These are phyloP conservation scores for Phyllosticta citrichinensis DNA, from an alignment of 2,329 filamentous ascomycete genomes.

Conservation along the genomic window DNA sequence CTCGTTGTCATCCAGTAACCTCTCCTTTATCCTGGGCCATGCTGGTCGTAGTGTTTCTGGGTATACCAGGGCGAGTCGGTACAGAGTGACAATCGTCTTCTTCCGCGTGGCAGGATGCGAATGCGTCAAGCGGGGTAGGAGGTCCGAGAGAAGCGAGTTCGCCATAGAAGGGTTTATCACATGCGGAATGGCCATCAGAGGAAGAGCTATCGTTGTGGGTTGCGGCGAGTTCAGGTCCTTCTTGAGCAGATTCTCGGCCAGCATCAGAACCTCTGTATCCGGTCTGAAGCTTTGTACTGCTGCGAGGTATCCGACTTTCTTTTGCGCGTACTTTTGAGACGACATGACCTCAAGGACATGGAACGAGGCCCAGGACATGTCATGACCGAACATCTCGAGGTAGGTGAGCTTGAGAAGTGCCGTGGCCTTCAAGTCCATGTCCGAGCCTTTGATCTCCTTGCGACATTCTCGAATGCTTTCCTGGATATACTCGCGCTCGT, in stretches of 20 bases:
- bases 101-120: conserved; percentile 80
- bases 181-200: conserved; percentile 84
- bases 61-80: conserved; percentile 88
- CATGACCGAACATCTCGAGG: conserved; percentile 96
- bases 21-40: conserved; percentile 96
- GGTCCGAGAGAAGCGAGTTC: conserved; percentile 75
- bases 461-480: conserved; percentile 92
- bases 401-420: conserved; percentile 93
- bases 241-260: conserved; percentile 92
- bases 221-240: conserved; percentile 75
- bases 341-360: conserved; percentile 99
- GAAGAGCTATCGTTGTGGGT: conserved; percentile 70
- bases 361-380: conserved; percentile 99
- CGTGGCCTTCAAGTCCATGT: conserved; percentile 96
- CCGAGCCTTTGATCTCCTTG: conserved; percentile 79
- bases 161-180: conserved; percentile 88
- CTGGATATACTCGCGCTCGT: conserved; percentile 90
- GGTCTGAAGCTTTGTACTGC: conserved; percentile 93
- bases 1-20: conserved; percentile 79
- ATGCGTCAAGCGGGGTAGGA: conserved; percentile 78
- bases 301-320: conserved; percentile 87
- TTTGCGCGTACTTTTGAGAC: conserved; percentile 86
- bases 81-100: conserved; percentile 91
- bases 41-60: conserved; percentile 84
- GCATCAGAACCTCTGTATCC: conserved; percentile 94